Percentiles rank a stretch among this genome's conserved stretches.
Evolutionary conservation across 1,139 yeast genomes (phyloP).

Genomic region (Schizosaccharomyces versatilis): DNA sequence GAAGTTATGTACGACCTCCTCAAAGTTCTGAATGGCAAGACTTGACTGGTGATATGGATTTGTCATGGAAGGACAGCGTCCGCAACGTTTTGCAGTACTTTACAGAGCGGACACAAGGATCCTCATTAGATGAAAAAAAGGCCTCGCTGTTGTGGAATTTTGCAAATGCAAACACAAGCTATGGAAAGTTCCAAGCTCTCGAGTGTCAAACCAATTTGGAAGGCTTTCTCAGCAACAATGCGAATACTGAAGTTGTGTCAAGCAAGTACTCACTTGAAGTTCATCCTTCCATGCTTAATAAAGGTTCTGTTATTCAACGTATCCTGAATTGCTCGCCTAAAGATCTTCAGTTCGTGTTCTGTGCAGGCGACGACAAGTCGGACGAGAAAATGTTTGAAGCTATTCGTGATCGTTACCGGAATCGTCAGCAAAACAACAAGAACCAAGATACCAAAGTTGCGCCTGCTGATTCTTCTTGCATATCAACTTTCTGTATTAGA

Average conservation of each 20-base stretch:
- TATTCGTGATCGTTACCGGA: slow-evolving; percentile 28
- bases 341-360: slow-evolving; percentile 62
- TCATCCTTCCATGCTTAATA: slow-evolving; percentile 78
- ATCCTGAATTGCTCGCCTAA: slow-evolving; percentile 29
- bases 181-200: slow-evolving; percentile 69
- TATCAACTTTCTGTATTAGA: not conserved
- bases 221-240: slow-evolving; percentile 36
- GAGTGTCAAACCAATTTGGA: slow-evolving; percentile 46
- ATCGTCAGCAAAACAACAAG: not conserved
- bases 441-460: not conserved
- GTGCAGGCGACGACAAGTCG: slow-evolving; percentile 87
- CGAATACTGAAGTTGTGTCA: slow-evolving; percentile 87
- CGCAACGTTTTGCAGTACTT: slow-evolving; percentile 47
- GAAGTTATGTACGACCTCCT: slow-evolving; percentile 69
- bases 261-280: slow-evolving; percentile 95
- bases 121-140: slow-evolving; percentile 65
- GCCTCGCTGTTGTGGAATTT: slow-evolving; percentile 97
- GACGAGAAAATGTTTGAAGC: slow-evolving; percentile 89
- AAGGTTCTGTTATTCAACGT: slow-evolving; percentile 83
- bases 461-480: not conserved
- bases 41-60: slow-evolving; percentile 59
- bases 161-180: slow-evolving; percentile 77
- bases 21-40: slow-evolving; percentile 51
- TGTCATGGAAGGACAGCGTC: slow-evolving; percentile 87
- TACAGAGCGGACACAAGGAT: slow-evolving; percentile 79